Percentiles rank a stretch among this genome's conserved stretches.
Conservation (phyloP, 441 rosid species). For the Adansonia gregorii region DNA sequence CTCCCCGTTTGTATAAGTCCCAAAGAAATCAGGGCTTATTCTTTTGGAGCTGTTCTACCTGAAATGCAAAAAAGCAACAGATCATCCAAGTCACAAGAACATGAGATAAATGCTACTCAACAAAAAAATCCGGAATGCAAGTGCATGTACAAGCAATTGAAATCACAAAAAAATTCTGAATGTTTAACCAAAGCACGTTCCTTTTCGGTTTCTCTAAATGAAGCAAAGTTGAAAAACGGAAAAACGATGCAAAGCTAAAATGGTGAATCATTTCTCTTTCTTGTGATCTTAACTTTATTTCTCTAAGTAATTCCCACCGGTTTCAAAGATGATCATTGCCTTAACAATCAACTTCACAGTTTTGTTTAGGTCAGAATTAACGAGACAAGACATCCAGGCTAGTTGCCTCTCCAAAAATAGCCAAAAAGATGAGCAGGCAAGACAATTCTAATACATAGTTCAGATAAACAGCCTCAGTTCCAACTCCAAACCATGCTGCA, state of each 20-base stretch:
- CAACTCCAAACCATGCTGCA: background rate
- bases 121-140: background rate
- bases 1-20: constrained; percentile 9
- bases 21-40: constrained; percentile 15
- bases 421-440: background rate
- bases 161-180: background rate
- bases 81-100: background rate
- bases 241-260: no score
- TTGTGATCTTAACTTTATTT: no score
- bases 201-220: no score
- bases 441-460: background rate
- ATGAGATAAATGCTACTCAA: background rate
- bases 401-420: constrained; percentile 4
- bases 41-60: constrained; percentile 30
- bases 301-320: no score
- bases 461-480: constrained; percentile 19
- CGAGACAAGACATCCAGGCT: background rate
- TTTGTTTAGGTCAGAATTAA: background rate
- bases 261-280: no score
- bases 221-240: background rate
- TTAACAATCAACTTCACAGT: background rate
- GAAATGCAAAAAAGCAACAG: constrained; percentile 27
- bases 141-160: background rate
- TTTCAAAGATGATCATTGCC: background rate
- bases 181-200: background rate